Base-by-base conservation (phyloP, 306 rosid species). In the Cucurbita moschata region DNA sequence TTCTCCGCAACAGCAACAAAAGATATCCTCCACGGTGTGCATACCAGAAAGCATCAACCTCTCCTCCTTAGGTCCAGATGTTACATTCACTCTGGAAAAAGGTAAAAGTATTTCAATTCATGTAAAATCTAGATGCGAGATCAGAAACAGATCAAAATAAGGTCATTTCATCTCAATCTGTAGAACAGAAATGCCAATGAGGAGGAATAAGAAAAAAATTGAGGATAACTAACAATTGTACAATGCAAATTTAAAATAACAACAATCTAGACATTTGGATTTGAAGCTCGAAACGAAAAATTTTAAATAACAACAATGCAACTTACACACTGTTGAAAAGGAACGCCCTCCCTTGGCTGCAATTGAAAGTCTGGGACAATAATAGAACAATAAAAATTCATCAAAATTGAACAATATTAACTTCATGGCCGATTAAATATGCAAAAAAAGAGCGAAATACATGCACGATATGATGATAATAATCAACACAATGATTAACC, bases 321-420 rank as follows among this genome's bases (percentile, higher is more conserved):
- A 81, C 98, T 93, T 82, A 90, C 97, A 90, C 98, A 63, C 81
- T 86, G 87, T 86, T 84, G 83, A 93, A 83, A 54, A 93, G 89
- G 77, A 79, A 90, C 42, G 98, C 98, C 74, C 85, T 90, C 82
- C 96, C 96, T 76, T 39, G 81, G 54, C 81, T 83, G 80, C 97
- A 90, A 83, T 66, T 88, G 88, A 90, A 90, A 78, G 87, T 73
- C 98, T 90, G 87, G 42, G 44, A 15, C 43, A 70, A 62, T 63
- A 71, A 68, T 81, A 84, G 77, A 67, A 51, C 62, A 82, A 82
- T 71, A 82, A 84, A 82, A 85, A 68, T 78, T 72, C 55, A 54
- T 75, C 62, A 75, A 64, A 66, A 64, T 52, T 16, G 73, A 18
- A 51, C 14, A 60, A 21, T 39, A 4, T 5, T 39, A 51, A 16